phyloP scores from a whole-genome alignment of 192 early-diverging fungal species.

The Backusella morwellensis region DNA sequence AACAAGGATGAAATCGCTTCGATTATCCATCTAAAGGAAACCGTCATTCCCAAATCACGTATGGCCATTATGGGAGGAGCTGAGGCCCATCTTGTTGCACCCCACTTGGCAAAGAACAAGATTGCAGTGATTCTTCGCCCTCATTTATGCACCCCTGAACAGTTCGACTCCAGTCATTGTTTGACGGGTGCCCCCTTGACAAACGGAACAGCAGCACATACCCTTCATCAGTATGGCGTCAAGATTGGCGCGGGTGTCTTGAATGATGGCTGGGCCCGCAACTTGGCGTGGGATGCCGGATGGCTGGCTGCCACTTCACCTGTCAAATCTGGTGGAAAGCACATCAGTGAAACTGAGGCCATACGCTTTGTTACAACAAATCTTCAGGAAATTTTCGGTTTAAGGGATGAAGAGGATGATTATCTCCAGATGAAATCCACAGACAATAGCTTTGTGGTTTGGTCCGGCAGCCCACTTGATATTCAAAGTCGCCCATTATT shows the following conservation, averaged over 20 bases:
- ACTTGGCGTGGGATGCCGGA: constrained; percentile 77
- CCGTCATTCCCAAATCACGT: constrained; percentile 39
- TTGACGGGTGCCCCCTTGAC: constrained; percentile 52
- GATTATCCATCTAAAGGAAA: constrained; percentile 57
- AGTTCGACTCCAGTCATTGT: constrained; percentile 62
- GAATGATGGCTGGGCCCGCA: constrained; percentile 54
- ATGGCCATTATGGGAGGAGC: constrained; percentile 63
- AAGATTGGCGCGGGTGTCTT: constrained; percentile 53
- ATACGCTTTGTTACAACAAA: constrained; percentile 70
- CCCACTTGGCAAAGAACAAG: constrained; percentile 47
- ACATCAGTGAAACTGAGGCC: constrained; percentile 58
- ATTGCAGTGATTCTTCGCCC: constrained; percentile 68
- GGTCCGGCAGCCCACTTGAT: constrained; percentile 63
- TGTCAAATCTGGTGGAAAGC: constrained; percentile 14
- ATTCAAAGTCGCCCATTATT: constrained; percentile 42
- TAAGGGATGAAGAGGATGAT: constrained; percentile 25
- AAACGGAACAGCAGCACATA: constrained; percentile 48
- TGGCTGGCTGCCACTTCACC: constrained; percentile 51
- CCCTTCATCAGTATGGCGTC: constrained; percentile 58
- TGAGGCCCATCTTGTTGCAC: constrained; percentile 66
- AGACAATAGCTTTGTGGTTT: constrained; percentile 49
- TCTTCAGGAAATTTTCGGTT: constrained; percentile 63
- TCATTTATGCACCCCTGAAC: constrained; percentile 58
- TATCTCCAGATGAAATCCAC: constrained; percentile 8
- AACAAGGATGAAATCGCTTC: constrained; percentile 67